Base-by-base conservation (phyloP, 1,284 basidiomycete genomes). In the Apiotrichum sp. region DNA sequence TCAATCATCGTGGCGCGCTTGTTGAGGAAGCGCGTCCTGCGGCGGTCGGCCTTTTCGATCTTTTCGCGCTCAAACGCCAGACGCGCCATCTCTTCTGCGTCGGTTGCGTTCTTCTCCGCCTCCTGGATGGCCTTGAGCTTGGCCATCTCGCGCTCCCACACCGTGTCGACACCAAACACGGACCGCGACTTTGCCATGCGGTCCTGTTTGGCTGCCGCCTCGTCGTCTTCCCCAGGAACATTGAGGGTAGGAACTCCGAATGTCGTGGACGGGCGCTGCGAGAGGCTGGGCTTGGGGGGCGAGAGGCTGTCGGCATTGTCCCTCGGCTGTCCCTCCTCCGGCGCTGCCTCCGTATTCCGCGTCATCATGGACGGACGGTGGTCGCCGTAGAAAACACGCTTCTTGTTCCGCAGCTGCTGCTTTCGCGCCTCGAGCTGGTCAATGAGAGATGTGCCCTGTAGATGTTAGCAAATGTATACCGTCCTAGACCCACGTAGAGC, bases 381-480 rank as follows among this genome's bases (percentile, higher is more conserved):
- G 52, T 77, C 75, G n/a, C 75, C 75, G 4, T 65, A 64, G 57
- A 77, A 77, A 7, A 67, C 63, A 36, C 73, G 62, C 58, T 71
- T 64, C 58, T 70, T 73, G 46, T 62, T 64, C 55, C 65, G 67
- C 61, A 70, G 56, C 29, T 63, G 68, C 11, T 54, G 45, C 56
- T 77, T 75, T 31, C 73, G 62, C 40, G 69, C 66, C 58, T 77
- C 73, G 11, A 77, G 62, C 55, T 74, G 70, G 59, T 77, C 75
- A 59, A 77, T 75, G 56, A 77, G 56, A 57, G 72, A 74, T 29
- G 62, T 67, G 2, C 66, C 74, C 68, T 64, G 55, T 22, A 1
- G 40, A 38, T 38, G 55, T 61, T 53, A 65, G 52, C 41, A 36
- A 16, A 36, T 35, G 29, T 50, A 22, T 54, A 48, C 54, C 46